Evolutionary conservation across 495 filamentous ascomycete genomes (phyloP), one percentile per base, ranked within the genome.

Genomic region (Daldinia caldariorum): DNA sequence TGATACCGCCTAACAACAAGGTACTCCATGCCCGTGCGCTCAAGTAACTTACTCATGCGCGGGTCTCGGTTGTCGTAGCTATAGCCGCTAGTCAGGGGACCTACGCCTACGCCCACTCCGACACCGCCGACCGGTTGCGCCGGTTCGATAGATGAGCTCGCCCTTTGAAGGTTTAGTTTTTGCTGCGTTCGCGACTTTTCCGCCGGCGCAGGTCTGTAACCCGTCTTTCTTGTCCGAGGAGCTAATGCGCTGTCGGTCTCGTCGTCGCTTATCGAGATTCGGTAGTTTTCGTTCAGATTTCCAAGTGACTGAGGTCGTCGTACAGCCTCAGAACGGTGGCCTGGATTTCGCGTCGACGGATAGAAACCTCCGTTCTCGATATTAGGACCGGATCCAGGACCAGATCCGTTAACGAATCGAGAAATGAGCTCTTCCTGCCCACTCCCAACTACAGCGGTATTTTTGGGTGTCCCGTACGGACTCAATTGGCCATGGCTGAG

Each of bases 81-180:
- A 6, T 80, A 74, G 16, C 79, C 76, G 22, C 79, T 76, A 31
- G 81, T 67, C 8, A 83, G 66, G 1, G 81, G 72, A 2, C 76
- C 79, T 14, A 70, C 77, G 31, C 77, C 76, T 6, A 74, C 74
- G 18, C 43, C 43, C 50, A 79, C 73, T 16, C 79, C 77, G 43
- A 77, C 74, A 20, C 79, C 65, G 13, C 77, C 66, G 7, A 80
- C 82, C 22, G 79, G 79, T 34, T 83, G 81, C 10, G 83, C 63
- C 4, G 85, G 82, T 61, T 91, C 89, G n/a, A 90, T 83, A 66
- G 82, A 84, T 5, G 89, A 90, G 69, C 85, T 88, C 14, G 87
- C 89, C 22, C 89, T 82, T 75, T 91, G 88, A 1, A 92, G 85
- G 79, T 89, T 87, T 12, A 92, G 79, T 63, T 92, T 92, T 71